Base-by-base conservation (phyloP, 257 asterid genomes). In the Galeopsis tetrahit region DNA sequence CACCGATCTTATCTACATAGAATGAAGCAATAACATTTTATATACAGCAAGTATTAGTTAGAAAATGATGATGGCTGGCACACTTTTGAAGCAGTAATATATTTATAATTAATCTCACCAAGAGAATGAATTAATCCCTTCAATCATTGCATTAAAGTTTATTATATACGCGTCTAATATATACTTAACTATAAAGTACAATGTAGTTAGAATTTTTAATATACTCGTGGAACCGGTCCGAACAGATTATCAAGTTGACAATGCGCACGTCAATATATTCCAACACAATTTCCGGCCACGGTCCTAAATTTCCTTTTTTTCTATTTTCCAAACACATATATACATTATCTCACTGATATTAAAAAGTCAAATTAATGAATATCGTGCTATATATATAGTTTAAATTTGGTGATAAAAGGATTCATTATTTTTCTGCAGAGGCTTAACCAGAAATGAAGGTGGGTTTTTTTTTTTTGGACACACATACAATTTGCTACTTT, bases 231-330 rank as follows among this genome's bases (percentile, higher is more conserved):
- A 13, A 49, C 56, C 31, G 28, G 8, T 49, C 14, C 56, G 14
- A 49, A 49, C 21, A 48, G n/a, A 48, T 13, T 4, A 13, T 48
- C 56, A 49, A 49, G 28, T 49, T 49, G 56, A 49, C n/a, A 49
- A 28, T 49, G 56, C 56, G 56, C 56, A 49, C 56, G 56, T 49
- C 56, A 49, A 49, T 14, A 1, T n/a, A 49, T 49, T 49, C 56
- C 14, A 46, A 48, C 55, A 48, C 21, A 4, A n/a, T 4, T n/a
- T 48, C 17, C 56, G n/a, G 17, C 5, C 21, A 49, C 9, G 56
- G 56, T 49, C 28, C n/a, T 13, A 11, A 3, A 11, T 46, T 46
- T 46, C 11, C 17, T 13, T 9, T 13, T 46, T 46, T 5, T 5
- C 21, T 4, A 11, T 48, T 49, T 49, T n/a, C 4, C 10, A 2